Percentiles rank a stretch among this genome's conserved stretches.
Conservation (phyloP, 169 alveolate species). For the Plasmodium malariae region DNA sequence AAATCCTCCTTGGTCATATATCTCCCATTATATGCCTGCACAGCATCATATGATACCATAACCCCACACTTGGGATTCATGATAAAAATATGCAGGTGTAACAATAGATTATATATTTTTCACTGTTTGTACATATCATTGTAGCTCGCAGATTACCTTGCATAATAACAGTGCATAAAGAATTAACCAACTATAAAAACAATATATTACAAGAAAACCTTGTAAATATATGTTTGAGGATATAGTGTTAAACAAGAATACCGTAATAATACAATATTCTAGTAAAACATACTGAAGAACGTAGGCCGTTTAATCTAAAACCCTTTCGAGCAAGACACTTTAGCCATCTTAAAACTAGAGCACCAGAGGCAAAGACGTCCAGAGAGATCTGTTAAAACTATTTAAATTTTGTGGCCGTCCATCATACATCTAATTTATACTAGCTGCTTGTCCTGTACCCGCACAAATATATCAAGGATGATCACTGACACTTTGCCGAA, state of each 20-base stretch:
- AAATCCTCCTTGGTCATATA: background rate
- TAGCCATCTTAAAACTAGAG: too few species aligned
- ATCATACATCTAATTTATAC: too few species aligned
- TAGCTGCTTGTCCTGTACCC: background rate
- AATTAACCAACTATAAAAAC: constrained; percentile 92
- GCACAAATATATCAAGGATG: background rate
- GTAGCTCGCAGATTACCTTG: constrained; percentile 94
- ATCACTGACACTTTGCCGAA: background rate
- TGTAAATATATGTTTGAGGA: too few species aligned
- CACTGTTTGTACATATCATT: constrained; percentile 90
- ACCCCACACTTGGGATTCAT: background rate
- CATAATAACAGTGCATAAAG: too few species aligned
- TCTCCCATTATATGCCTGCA: too few species aligned
- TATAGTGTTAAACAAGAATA: constrained; percentile 7
- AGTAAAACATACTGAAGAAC: background rate
- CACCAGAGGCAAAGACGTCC: too few species aligned
- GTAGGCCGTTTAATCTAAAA: background rate
- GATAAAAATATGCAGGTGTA: background rate
- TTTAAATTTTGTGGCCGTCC: too few species aligned
- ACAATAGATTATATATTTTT: constrained; percentile 3
- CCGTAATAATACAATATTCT: background rate
- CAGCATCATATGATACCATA: too few species aligned
- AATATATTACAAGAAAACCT: too few species aligned
- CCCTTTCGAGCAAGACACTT: too few species aligned
- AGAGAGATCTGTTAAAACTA: too few species aligned